Evolutionary conservation across 306 rosid species (phyloP).

Genomic region (Cicer judaicum): DNA sequence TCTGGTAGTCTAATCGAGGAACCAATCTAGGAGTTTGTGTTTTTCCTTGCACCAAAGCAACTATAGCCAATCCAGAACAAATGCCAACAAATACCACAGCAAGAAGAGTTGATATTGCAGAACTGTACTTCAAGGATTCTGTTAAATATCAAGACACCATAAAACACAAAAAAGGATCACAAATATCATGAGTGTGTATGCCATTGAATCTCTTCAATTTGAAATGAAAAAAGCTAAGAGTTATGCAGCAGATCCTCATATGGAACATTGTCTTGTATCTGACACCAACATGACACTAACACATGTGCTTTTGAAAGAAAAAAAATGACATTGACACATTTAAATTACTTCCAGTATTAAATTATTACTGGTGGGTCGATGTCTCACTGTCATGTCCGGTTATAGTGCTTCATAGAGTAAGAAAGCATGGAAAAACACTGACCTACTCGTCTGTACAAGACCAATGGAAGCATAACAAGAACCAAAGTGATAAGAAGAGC

Average conservation of each 20-base stretch:
- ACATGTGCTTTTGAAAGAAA: too few relatives aligned
- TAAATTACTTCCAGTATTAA: too few relatives aligned
- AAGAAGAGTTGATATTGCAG: slow-evolving; percentile 74
- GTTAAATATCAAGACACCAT: slow-evolving; percentile 32
- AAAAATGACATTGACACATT: too few relatives aligned
- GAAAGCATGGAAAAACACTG: slow-evolving; percentile 42
- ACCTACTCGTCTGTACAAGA: slow-evolving; percentile 77
- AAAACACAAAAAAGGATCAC: neutral
- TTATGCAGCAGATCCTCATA: too few relatives aligned
- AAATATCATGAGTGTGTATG: neutral
- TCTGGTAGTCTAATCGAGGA: slow-evolving; percentile 66
- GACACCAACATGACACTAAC: too few relatives aligned
- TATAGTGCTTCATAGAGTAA: neutral
- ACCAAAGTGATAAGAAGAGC: slow-evolving; percentile 62
- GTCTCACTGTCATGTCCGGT: too few relatives aligned
- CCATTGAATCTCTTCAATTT: slow-evolving; percentile 4
- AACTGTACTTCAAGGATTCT: slow-evolving; percentile 86
- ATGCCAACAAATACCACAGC: slow-evolving; percentile 86
- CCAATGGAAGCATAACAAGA: slow-evolving; percentile 75
- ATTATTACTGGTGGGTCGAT: too few relatives aligned
- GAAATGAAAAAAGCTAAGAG: neutral
- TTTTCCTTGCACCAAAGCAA: slow-evolving; percentile 72
- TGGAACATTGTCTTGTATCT: too few relatives aligned
- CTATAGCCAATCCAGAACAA: slow-evolving; percentile 76
- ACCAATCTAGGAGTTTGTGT: slow-evolving; percentile 67